A percentile compares a stretch with the other conserved stretches of the same genome.
Conservation (phyloP, 257 asterid genomes). For the Ligustrum vulgare region DNA sequence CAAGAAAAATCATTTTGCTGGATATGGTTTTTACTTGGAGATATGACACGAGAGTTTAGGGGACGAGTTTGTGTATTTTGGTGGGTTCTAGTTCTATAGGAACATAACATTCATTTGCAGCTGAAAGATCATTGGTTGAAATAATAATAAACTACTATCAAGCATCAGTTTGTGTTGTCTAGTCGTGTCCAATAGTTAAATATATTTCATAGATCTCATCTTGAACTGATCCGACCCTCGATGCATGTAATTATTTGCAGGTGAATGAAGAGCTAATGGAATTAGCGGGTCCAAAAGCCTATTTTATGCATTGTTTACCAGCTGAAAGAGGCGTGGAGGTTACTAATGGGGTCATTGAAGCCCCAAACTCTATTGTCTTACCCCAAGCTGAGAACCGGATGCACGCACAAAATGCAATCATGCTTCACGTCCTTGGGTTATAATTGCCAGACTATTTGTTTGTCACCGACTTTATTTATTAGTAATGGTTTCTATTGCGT, state of each 20-base stretch:
- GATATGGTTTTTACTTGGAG: too few species aligned
- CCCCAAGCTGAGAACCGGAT: slow-evolving; percentile 91
- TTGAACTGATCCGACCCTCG: not conserved
- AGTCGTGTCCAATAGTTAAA: too few species aligned
- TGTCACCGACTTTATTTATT: not conserved
- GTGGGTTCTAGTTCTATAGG: not conserved
- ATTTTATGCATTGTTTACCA: slow-evolving; percentile 90
- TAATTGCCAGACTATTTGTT: slow-evolving; percentile 22
- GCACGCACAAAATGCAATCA: slow-evolving; percentile 93
- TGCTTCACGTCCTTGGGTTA: slow-evolving; percentile 89
- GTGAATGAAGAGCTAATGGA: slow-evolving; percentile 88
- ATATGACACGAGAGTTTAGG: not conserved
- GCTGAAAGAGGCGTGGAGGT: slow-evolving; percentile 91
- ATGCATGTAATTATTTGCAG: slow-evolving; percentile 33
- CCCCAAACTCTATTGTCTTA: slow-evolving; percentile 79
- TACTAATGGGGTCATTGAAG: slow-evolving; percentile 78
- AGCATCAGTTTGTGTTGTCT: too few species aligned
- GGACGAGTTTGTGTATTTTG: not conserved
- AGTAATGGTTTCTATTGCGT: not conserved
- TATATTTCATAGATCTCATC: not conserved
- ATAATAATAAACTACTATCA: not conserved
- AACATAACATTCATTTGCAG: not conserved
- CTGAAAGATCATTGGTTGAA: not conserved
- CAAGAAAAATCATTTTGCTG: too few species aligned
- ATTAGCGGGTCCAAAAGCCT: slow-evolving; percentile 78